A percentile compares a stretch with the other conserved stretches of the same genome.
These are phyloP conservation scores for Syzygium grande DNA, from an alignment of 345 rosid genomes.

Conservation along the genomic window DNA sequence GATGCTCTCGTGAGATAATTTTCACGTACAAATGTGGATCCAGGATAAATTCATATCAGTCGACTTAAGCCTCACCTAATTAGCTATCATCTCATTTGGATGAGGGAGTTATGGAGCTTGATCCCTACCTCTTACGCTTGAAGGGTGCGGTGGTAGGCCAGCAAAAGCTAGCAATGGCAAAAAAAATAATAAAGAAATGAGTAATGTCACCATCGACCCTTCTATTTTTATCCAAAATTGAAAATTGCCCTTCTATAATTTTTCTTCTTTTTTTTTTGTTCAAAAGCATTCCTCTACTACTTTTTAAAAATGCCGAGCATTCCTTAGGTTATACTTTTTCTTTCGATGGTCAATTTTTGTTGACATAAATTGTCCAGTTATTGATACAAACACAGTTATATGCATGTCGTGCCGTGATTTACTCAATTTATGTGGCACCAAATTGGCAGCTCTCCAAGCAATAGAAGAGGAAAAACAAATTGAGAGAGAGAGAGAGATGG, in stretches of 20 bases:
- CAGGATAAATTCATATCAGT: not conserved
- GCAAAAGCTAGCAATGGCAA: not conserved
- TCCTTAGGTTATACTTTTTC: no score
- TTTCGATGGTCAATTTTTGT: not conserved
- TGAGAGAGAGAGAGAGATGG: not conserved
- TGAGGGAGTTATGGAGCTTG: not conserved
- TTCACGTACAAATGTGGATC: not conserved
- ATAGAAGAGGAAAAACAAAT: no score
- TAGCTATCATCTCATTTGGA: not conserved
- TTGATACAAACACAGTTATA: not conserved
- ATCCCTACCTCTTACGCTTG: not conserved
- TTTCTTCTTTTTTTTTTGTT: not conserved
- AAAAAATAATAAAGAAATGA: not conserved
- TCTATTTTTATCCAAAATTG: not conserved
- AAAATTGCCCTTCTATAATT: not conserved
- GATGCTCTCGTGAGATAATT: not conserved
- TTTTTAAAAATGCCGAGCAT: not conserved
- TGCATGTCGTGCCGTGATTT: no score
- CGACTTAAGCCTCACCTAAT: not conserved
- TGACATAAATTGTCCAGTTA: not conserved
- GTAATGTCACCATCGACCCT: not conserved
- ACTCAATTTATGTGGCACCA: not conserved
- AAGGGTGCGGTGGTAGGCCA: no score
- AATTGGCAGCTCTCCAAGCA: not conserved
- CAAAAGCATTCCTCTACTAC: fast-evolving